Evolutionary conservation across 192 early-diverging fungal genomes (phyloP).

Genomic region (Haplosporangium gracile): DNA sequence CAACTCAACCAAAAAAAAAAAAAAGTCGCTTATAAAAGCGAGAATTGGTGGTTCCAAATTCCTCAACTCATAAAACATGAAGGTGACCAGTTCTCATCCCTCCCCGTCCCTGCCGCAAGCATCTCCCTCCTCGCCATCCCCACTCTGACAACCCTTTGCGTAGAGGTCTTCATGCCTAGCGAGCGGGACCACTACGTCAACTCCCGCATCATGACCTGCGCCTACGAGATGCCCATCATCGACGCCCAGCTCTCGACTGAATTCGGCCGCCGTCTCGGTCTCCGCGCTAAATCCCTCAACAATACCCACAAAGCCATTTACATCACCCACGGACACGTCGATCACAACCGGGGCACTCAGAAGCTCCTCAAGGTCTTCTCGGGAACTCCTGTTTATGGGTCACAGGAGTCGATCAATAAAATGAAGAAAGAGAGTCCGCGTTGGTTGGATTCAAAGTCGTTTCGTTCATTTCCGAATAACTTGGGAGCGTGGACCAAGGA

Average conservation of each 20-base stretch:
- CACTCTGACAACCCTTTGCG: background rate
- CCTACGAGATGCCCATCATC: background rate
- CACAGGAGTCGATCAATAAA: background rate
- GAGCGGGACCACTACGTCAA: background rate
- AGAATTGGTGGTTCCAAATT: too few relatives aligned
- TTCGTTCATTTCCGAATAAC: background rate
- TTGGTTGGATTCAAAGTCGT: background rate
- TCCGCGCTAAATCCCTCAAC: background rate
- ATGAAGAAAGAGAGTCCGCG: background rate
- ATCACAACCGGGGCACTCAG: background rate
- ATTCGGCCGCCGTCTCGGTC: background rate
- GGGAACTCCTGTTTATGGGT: background rate
- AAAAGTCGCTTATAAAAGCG: too few relatives aligned
- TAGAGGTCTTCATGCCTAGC: background rate
- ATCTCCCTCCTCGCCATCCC: background rate
- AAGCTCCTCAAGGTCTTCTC: background rate
- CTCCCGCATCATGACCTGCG: background rate
- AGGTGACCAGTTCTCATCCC: too few relatives aligned
- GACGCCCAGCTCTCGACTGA: background rate
- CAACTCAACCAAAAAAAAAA: too few relatives aligned
- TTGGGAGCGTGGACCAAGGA: background rate
- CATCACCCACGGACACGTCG: slow-evolving; percentile 1
- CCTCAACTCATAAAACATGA: too few relatives aligned
- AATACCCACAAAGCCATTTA: background rate
- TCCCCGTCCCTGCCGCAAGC: background rate